Evolutionary conservation across 1,284 basidiomycete genomes (phyloP), one percentile per base, ranked within the genome.

Genomic region (Ustilago esculenta): DNA sequence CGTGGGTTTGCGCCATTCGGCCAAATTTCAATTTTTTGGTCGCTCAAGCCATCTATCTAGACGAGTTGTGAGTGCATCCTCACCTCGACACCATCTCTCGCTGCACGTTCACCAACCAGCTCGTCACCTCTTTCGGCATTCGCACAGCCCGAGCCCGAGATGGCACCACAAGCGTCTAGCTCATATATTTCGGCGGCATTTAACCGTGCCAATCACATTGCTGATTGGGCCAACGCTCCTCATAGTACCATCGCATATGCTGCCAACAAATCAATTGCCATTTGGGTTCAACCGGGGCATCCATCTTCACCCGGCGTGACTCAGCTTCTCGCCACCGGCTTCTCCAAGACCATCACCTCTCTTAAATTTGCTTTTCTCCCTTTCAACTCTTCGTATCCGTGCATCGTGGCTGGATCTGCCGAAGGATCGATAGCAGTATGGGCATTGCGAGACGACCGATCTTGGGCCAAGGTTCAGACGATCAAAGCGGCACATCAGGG

Each of bases 101-200:
- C n/a, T n/a, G n/a, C n/a, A n/a, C n/a, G n/a, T n/a, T n/a, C n/a
- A n/a, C n/a, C n/a, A n/a, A n/a, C n/a, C n/a, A n/a, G n/a, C n/a
- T n/a, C n/a, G n/a, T n/a, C n/a, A n/a, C n/a, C n/a, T n/a, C n/a
- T n/a, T n/a, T n/a, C n/a, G n/a, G n/a, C n/a, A n/a, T n/a, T n/a
- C n/a, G n/a, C n/a, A n/a, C n/a, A n/a, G n/a, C 6, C 12, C 27
- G 27, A 29, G 36, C 10, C 5, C 49, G 45, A 34, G 15, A 64
- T 67, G 69, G 30, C 64, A 23, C 55, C 49, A 14, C 41, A 50
- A 15, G 61, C 65, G 9, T 48, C 54, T 33, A 58, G 51, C 60
- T 60, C 75, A 27, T 80, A 80, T 43, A 70, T 72, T 14, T 70
- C 79, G 30, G 72, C 76, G 30, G 67, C 75, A 5, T 77, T 72